Base-by-base conservation (phyloP, 768 basidiomycete genomes). In the Coprinopsis marcescibilis region DNA sequence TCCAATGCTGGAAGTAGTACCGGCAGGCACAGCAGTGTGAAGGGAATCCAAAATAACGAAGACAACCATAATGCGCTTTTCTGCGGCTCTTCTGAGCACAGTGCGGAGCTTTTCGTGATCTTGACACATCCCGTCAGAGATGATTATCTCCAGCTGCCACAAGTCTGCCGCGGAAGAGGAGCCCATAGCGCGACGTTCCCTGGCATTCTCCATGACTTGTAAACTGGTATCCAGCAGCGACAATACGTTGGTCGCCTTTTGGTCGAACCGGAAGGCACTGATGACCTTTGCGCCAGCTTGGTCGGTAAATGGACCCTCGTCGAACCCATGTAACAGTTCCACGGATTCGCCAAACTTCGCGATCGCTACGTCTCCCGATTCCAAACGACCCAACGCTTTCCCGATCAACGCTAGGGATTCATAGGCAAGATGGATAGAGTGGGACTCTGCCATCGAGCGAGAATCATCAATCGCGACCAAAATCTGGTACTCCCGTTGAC, bases 111-210 rank as follows among this genome's bases (percentile, higher is more conserved):
- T 73, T 33, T 93, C 88, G 63, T 97, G 94, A 59, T 96, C 89
- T 62, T 98, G 92, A 60, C 94, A 98, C 55, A 97, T 87, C n/a
- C 96, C 96, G 57, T 99, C 96, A 13, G 93, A 97, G 51, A 99
- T 91, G 73, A 99, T 96, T 67, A 98, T 89, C 63, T 97, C 80
- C 45, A 99, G 76, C 61, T 99, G 96, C 96, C 96, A 98, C 19
- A 99, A 71, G 52, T 98, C 93, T 14, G 79, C 76, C 4, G 85
- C 77, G 3, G 81, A 76, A 2, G 80, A 71, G 14, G 83, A 84
- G 34, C 72, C 71, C 63, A 73, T 71, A 34, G 73, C 62, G 35
- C 79, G 77, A 19, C 75, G 72, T 55, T 89, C 83, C 50, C 93
- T 67, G 15, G 92, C 89, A n/a, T 72, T 72, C 59, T 87, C 82